Conservation (phyloP, 2,329 filamentous ascomycete species). For the Trichoderma atroviride region DNA sequence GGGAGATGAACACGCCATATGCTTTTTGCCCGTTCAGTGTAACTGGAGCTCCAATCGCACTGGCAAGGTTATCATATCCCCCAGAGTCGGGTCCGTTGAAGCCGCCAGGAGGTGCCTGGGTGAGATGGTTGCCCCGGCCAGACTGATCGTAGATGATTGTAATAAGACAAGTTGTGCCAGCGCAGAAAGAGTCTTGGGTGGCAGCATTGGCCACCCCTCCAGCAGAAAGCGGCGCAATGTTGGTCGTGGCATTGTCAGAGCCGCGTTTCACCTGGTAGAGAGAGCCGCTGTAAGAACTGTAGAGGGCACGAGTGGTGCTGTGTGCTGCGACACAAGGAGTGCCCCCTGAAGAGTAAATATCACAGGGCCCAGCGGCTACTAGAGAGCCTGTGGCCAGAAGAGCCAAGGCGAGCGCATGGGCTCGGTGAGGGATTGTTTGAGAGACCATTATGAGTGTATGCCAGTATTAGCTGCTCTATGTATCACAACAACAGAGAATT, state of each 20-base stretch:
- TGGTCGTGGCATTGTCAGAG: constrained; percentile 7
- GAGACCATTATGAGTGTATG: background rate
- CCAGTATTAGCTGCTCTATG: background rate
- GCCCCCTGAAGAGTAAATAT: constrained; percentile 12
- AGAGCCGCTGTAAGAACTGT: background rate
- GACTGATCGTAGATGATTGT: constrained; percentile 18
- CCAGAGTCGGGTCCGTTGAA: background rate
- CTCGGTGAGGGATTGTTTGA: background rate
- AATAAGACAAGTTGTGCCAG: constrained; percentile 15
- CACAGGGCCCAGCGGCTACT: constrained; percentile 1
- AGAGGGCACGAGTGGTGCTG: constrained; percentile 18
- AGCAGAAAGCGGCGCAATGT: background rate
- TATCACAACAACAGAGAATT: background rate
- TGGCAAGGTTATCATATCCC: background rate
- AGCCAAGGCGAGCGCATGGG: background rate
- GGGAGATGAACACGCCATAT: constrained; percentile 19
- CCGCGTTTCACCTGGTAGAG: constrained; percentile 17
- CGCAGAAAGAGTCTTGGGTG: constrained; percentile 19
- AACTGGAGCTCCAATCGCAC: constrained; percentile 9
- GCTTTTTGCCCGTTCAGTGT: constrained; percentile 13
- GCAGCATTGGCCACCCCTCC: constrained; percentile 20
- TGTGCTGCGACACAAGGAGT: constrained; percentile 19
- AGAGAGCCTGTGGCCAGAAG: background rate
- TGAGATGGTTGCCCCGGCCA: constrained; percentile 11
- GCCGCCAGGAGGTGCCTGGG: constrained; percentile 4